phyloP scores from a whole-genome alignment of 2,329 filamentous ascomycete species.

The Botrytis cinerea region DNA sequence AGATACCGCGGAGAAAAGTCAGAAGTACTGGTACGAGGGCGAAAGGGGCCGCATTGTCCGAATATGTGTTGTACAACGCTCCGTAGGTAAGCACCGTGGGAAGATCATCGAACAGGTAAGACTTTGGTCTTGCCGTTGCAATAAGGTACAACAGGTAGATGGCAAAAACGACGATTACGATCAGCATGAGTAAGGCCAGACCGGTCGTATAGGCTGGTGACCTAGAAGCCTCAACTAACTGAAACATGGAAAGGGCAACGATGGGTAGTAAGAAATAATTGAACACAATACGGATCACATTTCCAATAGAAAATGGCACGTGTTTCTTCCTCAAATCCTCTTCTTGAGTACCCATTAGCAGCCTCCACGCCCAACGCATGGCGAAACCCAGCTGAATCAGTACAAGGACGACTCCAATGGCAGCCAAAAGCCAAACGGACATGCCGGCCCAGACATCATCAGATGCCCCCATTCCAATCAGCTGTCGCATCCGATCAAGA shows the following conservation, averaged over 20 bases:
- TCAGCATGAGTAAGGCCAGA: conserved; percentile 72
- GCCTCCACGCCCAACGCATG: conserved; percentile 73
- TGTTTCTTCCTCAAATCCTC: conserved; percentile 92
- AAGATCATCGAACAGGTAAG: conserved; percentile 89
- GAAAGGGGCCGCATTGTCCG: conserved; percentile 87
- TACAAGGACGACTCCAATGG: conserved; percentile 67
- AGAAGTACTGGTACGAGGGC: conserved; percentile 83
- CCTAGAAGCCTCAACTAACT: conserved; percentile 72
- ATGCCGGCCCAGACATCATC: conserved; percentile 92
- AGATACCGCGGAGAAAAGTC: conserved; percentile 82
- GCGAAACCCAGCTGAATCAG: conserved; percentile 77
- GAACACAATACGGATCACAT: conserved; percentile 81
- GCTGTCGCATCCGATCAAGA: conserved; percentile 74
- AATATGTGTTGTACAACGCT: conserved; percentile 95
- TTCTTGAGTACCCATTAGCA: conserved; percentile 69
- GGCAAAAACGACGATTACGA: conserved; percentile 71
- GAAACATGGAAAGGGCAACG: conserved; percentile 84
- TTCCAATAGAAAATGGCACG: conserved; percentile 79
- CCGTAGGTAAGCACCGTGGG: conserved; percentile 88
- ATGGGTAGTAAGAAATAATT: conserved; percentile 91
- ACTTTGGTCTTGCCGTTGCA: conserved; percentile 75
- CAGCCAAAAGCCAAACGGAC: conserved; percentile 84
- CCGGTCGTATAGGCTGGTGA: conserved; percentile 73
- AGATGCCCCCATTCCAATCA: conserved; percentile 74
- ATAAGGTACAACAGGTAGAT: conserved; percentile 81